Percentiles rank a stretch among this genome's conserved stretches.
phyloP scores from a whole-genome alignment of 2,329 filamentous ascomycete genomes.

The Colletotrichum liriopes region DNA sequence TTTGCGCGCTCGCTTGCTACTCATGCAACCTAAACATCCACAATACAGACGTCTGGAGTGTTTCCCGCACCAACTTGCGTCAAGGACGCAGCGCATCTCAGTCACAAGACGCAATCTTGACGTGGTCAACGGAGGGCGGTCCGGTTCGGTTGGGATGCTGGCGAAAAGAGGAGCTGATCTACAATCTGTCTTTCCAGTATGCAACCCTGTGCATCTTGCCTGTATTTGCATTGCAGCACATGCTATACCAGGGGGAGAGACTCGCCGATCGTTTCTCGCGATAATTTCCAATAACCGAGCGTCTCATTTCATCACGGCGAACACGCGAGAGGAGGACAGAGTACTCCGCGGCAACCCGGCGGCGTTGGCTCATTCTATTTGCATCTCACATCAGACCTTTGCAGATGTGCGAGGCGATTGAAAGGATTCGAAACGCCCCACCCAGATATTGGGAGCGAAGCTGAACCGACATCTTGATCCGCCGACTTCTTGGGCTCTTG shows the following conservation, averaged over 20 bases:
- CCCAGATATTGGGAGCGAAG: neutral
- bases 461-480: neutral
- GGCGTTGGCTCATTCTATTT: neutral
- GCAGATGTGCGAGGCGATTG: too few relatives aligned
- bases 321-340: neutral
- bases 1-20: neutral
- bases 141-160: neutral
- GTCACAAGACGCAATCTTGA: constrained; percentile 4
- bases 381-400: too few relatives aligned
- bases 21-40: neutral
- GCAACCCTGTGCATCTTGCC: neutral
- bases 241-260: too few relatives aligned
- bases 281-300: neutral
- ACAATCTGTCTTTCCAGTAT: neutral
- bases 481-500: neutral
- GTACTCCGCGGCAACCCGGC: neutral
- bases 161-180: neutral
- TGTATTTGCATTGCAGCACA: too few relatives aligned
- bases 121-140: neutral
- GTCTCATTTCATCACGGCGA: neutral
- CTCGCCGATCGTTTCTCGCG: too few relatives aligned
- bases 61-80: neutral
- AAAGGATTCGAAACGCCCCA: neutral
- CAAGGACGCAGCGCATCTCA: constrained; percentile 6
- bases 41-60: neutral